A percentile compares a stretch with the other conserved stretches of the same genome.
These are phyloP conservation scores for Galerina sulciceps DNA, from an alignment of 768 basidiomycete species.

Conservation along the genomic window DNA sequence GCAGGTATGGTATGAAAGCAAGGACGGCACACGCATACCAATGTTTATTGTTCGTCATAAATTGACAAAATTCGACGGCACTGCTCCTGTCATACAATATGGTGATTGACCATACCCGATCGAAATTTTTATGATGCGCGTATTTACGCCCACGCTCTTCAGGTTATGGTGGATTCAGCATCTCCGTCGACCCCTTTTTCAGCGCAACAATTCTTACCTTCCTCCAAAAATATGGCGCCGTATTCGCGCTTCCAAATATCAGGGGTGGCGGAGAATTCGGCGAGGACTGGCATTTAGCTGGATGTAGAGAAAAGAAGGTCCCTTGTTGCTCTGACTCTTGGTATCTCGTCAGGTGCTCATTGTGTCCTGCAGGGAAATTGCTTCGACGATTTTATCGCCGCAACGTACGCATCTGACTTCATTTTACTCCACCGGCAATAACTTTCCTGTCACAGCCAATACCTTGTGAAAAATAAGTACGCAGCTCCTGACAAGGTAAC, in stretches of 20 bases:
- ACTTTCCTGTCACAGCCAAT: slow-evolving; percentile 49
- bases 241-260: slow-evolving; percentile 64
- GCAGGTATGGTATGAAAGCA: slow-evolving; percentile 78
- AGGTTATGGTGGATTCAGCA: slow-evolving; percentile 86
- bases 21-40: slow-evolving; percentile 80
- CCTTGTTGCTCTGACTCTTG: slow-evolving; percentile 2
- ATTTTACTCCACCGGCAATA: neutral
- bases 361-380: slow-evolving; percentile 56
- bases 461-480: slow-evolving; percentile 73
- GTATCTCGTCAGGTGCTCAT: slow-evolving; percentile 6
- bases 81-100: slow-evolving; percentile 78
- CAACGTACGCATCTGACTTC: slow-evolving; percentile 55
- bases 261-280: slow-evolving; percentile 82
- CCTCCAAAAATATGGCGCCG: slow-evolving; percentile 68
- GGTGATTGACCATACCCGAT: slow-evolving; percentile 39
- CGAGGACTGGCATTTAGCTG: slow-evolving; percentile 82
- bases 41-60: slow-evolving; percentile 87
- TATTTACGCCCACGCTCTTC: neutral
- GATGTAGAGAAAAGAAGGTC: slow-evolving; percentile 73
- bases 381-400: slow-evolving; percentile 84
- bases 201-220: slow-evolving; percentile 73
- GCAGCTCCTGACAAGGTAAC: slow-evolving; percentile 71
- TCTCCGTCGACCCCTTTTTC: slow-evolving; percentile 75
- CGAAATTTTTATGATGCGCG: neutral
- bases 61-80: slow-evolving; percentile 70